Evolutionary conservation across 1,284 basidiomycete genomes (phyloP).

Genomic region (Tilletia caries): DNA sequence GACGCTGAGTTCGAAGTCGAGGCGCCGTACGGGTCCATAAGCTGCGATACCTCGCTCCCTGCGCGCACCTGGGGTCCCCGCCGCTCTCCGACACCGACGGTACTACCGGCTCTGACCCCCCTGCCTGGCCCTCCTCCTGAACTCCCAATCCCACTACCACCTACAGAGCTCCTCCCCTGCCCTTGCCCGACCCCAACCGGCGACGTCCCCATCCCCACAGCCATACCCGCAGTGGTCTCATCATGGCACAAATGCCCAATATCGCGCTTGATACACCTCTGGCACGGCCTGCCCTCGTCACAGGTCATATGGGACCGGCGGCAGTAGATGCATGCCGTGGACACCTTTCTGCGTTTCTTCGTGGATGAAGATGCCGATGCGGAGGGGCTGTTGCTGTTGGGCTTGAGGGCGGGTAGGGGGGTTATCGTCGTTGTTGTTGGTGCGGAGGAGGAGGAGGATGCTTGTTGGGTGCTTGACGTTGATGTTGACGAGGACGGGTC

Average conservation of each 20-base stretch:
- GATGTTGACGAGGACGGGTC: not conserved
- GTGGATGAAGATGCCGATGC: not conserved
- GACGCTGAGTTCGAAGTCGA: too few species aligned
- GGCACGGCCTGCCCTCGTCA: constrained; percentile 54
- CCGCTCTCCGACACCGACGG: not conserved
- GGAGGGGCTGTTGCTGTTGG: not conserved
- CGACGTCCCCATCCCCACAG: too few species aligned
- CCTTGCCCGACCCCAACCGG: too few species aligned
- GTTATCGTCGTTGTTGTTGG: not conserved
- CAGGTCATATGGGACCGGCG: constrained; percentile 73
- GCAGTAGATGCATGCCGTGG: constrained; percentile 80
- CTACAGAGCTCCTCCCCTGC: not conserved
- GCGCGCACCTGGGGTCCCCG: too few species aligned
- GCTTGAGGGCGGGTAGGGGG: not conserved
- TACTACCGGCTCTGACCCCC: not conserved
- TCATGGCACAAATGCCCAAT: constrained; percentile 56
- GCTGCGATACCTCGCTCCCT: too few species aligned
- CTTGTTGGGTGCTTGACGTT: not conserved
- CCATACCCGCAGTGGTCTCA: constrained; percentile 22
- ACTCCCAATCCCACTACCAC: not conserved
- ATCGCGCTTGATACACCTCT: constrained; percentile 56
- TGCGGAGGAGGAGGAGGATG: not conserved
- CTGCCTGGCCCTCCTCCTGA: too few species aligned
- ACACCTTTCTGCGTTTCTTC: constrained; percentile 45
- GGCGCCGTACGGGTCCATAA: constrained; percentile 6